These are phyloP conservation scores for Simplicillium sp. DNA, from an alignment of 2,329 filamentous ascomycete genomes.

Conservation along the genomic window DNA sequence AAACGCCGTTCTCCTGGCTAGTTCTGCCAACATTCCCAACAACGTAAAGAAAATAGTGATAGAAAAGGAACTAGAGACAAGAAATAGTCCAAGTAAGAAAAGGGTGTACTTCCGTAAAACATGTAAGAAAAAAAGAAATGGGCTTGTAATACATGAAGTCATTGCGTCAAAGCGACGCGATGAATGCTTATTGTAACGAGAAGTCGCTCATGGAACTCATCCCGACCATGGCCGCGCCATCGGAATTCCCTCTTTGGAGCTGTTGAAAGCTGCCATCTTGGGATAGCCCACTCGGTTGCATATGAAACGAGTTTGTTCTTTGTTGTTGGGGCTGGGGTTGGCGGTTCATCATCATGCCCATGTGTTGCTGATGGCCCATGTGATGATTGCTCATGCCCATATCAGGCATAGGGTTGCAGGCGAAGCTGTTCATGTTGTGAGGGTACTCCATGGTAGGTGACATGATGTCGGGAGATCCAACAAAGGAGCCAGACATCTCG, in stretches of 20 bases:
- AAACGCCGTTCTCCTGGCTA: no score
- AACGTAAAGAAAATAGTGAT: neutral
- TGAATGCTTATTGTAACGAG: no score
- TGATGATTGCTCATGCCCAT: conserved; percentile 40
- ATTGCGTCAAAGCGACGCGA: conserved; percentile 9
- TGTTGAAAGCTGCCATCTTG: conserved; percentile 33
- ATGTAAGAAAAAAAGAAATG: neutral
- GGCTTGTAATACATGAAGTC: no score
- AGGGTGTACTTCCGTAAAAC: conserved; percentile 6
- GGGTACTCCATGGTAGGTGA: conserved; percentile 42
- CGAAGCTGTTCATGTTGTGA: conserved; percentile 33
- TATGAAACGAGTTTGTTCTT: conserved; percentile 22
- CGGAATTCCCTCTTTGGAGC: conserved; percentile 34
- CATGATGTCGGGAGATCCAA: conserved; percentile 42
- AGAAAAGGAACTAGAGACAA: neutral
- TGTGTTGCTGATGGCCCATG: conserved; percentile 19
- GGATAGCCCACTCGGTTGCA: conserved; percentile 9
- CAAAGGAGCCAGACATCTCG: conserved; percentile 31
- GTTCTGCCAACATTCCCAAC: neutral
- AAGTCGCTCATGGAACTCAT: conserved; percentile 16
- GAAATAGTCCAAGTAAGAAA: neutral
- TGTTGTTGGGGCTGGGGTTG: conserved; percentile 17
- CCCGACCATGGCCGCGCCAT: conserved; percentile 16
- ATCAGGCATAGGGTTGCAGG: conserved; percentile 36
- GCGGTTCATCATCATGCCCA: conserved; percentile 16